Conservation (phyloP, 441 rosid genomes). For the Melastoma candidum region DNA sequence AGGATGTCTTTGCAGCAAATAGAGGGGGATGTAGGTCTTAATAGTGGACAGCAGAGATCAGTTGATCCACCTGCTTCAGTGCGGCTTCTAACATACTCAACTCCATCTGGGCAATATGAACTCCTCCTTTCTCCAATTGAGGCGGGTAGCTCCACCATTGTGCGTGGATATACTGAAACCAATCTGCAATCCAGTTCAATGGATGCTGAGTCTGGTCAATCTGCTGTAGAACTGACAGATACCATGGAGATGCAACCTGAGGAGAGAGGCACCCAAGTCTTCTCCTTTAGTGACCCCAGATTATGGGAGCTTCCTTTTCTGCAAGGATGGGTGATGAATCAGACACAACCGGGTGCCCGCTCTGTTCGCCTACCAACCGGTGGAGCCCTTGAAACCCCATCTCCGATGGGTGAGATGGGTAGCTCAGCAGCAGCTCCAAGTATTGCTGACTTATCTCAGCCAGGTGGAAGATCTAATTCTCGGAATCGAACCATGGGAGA, state of each 20-base stretch:
- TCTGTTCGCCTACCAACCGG: conserved; percentile 31
- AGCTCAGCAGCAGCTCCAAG: conserved; percentile 37
- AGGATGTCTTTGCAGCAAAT: conserved; percentile 32
- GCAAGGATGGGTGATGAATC: conserved; percentile 85
- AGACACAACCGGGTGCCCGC: conserved; percentile 50
- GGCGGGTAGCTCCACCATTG: conserved; percentile 21
- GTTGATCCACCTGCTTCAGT: conserved; percentile 31
- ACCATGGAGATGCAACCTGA: conserved; percentile 49
- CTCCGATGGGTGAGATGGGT: conserved; percentile 20
- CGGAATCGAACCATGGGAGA: conserved; percentile 32
- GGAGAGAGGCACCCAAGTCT: conserved; percentile 43
- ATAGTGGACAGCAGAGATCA: conserved; percentile 24
- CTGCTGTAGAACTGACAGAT: conserved; percentile 43
- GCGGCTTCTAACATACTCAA: conserved; percentile 41
- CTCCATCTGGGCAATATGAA: conserved; percentile 40
- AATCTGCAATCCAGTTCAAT: conserved; percentile 29
- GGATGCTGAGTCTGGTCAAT: conserved; percentile 30
- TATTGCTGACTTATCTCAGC: conserved; percentile 33
- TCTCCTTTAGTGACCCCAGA: conserved; percentile 51
- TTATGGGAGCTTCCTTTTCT: conserved; percentile 76
- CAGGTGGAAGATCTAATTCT: conserved; percentile 47
- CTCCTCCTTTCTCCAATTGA: conserved; percentile 36
- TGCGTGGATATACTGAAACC: conserved; percentile 26
- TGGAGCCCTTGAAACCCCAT: conserved; percentile 34
- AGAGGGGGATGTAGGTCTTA: conserved; percentile 33